Conservation (phyloP, 1,284 basidiomycete genomes). For the Mycena citricolor region DNA sequence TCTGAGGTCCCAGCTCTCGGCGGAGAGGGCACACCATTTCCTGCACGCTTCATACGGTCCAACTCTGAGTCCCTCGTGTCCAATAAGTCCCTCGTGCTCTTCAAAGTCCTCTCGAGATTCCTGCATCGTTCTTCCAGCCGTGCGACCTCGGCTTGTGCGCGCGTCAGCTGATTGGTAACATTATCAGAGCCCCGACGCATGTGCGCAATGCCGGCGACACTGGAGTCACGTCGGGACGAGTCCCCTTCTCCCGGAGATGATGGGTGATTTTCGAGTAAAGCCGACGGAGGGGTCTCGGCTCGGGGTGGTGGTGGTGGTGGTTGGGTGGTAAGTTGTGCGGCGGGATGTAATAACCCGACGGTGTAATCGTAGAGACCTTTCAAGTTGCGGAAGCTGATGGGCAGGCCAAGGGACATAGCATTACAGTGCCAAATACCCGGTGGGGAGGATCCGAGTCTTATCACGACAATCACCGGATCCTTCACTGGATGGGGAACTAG, state of each 20-base stretch:
- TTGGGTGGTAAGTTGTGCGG: constrained; percentile 25
- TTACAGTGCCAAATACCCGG: constrained; percentile 34
- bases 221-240: constrained; percentile 32
- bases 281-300: constrained; percentile 36
- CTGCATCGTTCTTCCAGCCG: constrained; percentile 60
- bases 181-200: constrained; percentile 62
- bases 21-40: too few relatives aligned
- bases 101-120: constrained; percentile 56
- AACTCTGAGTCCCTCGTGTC: constrained; percentile 53
- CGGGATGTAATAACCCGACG: constrained; percentile 52
- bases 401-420: too few relatives aligned
- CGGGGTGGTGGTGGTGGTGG: constrained; percentile 30
- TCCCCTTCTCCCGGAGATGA: constrained; percentile 52
- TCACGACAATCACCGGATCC: constrained; percentile 22
- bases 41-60: constrained; percentile 50
- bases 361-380: constrained; percentile 57
- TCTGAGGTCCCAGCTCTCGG: too few relatives aligned
- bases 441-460: constrained; percentile 22
- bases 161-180: constrained; percentile 54
- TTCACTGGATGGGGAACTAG: constrained; percentile 7
- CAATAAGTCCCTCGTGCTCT: constrained; percentile 50
- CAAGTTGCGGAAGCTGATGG: constrained; percentile 36
- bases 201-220: constrained; percentile 33
- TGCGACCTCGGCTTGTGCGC: constrained; percentile 50
- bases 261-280: constrained; percentile 40